Evolutionary conservation across 108 stramenopile genomes (phyloP), one percentile per base, ranked within the genome.

Genomic region (Licmophora abbreviata): DNA sequence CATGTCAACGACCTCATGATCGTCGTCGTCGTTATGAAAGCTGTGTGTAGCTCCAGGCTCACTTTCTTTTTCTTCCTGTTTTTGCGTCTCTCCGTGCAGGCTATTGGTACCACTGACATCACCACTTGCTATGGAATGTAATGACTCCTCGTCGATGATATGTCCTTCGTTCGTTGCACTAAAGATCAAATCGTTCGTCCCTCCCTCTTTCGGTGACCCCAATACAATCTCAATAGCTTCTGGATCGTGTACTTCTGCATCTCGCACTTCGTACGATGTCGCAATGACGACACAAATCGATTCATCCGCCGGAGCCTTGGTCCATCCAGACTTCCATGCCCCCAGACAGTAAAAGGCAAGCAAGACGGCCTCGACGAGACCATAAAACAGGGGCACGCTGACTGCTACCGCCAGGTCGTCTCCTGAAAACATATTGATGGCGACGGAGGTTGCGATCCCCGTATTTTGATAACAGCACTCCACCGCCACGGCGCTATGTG

Each of bases 401-500:
- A 85, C 64, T 20, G 82, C 82, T 7, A 38, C 46, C 7, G 72
- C 56, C 29, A 66, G 50, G 43, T 79, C 73, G 0, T 59, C 75
- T 14, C 66, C 48, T 4, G 55, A 24, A 59, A 79, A 85, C 79
- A 85, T 81, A 25, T 66, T 58, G 10, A 78, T 45, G 29, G 79
- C 79, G 2, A 85, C 77, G 18, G 74, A 73, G 14, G 77, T 76
- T 46, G 79, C 84, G 44, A 85, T 81, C 8, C 84, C 84, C 11
- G 72, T 64, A 53, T 81, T 81, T 69, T 81, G 79, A 52, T 81
- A 81, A 52, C 74, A 76, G 57, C 74, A 73, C 52, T 81, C 79
- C 0, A 81, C 58, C 20, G 71, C 38, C 29, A 81, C 54, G 32
- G 79, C 71, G 44, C 48, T 50, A 14, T 31, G 14, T 11, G n/a